Evolutionary conservation across 768 basidiomycete species (phyloP).

Genomic region (Agrocybe praecox): DNA sequence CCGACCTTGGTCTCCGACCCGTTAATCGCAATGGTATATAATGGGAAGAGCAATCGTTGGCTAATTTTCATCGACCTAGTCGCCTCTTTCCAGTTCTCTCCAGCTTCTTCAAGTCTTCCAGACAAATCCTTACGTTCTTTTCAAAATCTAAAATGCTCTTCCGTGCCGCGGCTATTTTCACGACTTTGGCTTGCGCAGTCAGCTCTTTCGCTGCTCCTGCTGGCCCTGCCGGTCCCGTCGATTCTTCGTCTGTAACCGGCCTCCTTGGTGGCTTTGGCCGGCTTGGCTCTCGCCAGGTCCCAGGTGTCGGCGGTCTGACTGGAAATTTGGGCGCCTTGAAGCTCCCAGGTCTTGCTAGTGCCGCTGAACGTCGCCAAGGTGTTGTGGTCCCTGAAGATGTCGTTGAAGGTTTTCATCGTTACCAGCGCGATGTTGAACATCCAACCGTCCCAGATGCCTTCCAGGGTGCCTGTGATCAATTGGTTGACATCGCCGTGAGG

Average conservation of each 20-base stretch:
- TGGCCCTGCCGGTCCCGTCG: constrained; percentile 15
- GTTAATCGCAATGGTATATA: not conserved
- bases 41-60: not conserved
- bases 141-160: constrained; percentile 23
- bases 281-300: too few relatives aligned
- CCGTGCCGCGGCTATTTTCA: constrained; percentile 20
- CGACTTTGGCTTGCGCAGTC: constrained; percentile 21
- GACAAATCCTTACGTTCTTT: constrained; percentile 15
- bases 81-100: not conserved
- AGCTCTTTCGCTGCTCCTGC: constrained; percentile 15
- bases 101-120: not conserved
- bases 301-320: too few relatives aligned
- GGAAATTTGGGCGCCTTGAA: too few relatives aligned
- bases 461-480: constrained; percentile 1
- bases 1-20: not conserved
- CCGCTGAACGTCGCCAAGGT: too few relatives aligned
- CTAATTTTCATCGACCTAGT: not conserved
- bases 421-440: constrained; percentile 1
- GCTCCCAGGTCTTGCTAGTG: constrained; percentile 24
- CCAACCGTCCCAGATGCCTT: constrained; percentile 14
- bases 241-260: constrained; percentile 26
- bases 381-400: too few relatives aligned
- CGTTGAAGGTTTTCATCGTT: too few relatives aligned
- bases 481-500: constrained; percentile 13
- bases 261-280: too few relatives aligned